A percentile compares a stretch with the other conserved stretches of the same genome.
Conservation (phyloP, 441 rosid genomes). For the Dalechampia spathulata region DNA sequence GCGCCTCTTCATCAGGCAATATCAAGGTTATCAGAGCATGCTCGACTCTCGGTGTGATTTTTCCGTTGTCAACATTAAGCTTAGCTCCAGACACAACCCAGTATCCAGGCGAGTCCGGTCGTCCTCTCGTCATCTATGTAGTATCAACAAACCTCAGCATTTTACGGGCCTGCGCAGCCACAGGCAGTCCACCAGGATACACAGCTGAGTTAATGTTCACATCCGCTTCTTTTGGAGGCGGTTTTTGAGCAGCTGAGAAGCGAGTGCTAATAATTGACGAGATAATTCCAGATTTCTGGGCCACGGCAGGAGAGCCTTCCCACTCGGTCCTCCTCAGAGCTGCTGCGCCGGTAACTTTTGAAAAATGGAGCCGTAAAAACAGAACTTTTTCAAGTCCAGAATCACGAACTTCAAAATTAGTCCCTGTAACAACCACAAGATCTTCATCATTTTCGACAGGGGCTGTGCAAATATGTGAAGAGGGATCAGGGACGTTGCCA, state of each 20-base stretch:
- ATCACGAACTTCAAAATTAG: constrained; percentile 71
- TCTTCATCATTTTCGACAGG: constrained; percentile 82
- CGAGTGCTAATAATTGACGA: constrained; percentile 81
- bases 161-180: constrained; percentile 71
- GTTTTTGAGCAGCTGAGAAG: constrained; percentile 65
- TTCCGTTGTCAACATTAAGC: constrained; percentile 74
- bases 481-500: neutral
- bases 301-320: constrained; percentile 76
- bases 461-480: constrained; percentile 76
- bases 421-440: constrained; percentile 80
- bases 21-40: constrained; percentile 50
- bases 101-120: constrained; percentile 84
- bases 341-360: constrained; percentile 48
- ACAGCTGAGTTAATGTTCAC: constrained; percentile 86
- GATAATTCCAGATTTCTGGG: constrained; percentile 74
- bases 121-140: constrained; percentile 83
- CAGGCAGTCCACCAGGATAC: constrained; percentile 94
- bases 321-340: constrained; percentile 48
- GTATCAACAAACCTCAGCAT: constrained; percentile 87
- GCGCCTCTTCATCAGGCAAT: constrained; percentile 24
- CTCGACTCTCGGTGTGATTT: constrained; percentile 73
- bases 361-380: constrained; percentile 70
- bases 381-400: constrained; percentile 72
- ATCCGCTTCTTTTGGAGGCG: constrained; percentile 55
- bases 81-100: constrained; percentile 98